phyloP scores from a whole-genome alignment of 768 basidiomycete genomes.

The Tricholoma furcatifolium region DNA sequence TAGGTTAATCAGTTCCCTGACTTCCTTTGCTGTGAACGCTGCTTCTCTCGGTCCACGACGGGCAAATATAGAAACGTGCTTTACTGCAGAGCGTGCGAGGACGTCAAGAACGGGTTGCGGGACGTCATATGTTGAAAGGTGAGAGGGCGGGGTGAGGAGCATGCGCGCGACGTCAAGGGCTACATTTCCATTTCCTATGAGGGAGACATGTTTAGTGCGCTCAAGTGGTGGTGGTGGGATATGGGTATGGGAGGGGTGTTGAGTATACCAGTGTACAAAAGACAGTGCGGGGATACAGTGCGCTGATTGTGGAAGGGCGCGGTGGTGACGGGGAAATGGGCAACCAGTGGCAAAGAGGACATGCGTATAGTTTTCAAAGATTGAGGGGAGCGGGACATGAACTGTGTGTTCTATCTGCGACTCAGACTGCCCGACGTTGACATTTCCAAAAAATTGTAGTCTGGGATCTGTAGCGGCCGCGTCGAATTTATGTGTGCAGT shows the following conservation, averaged over 20 bases:
- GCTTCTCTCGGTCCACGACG: constrained; percentile 87
- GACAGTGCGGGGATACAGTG: constrained; percentile 72
- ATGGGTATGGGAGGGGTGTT: constrained; percentile 66
- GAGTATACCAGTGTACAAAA: constrained; percentile 96
- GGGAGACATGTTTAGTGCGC: constrained; percentile 64
- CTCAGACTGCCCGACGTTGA: constrained; percentile 49
- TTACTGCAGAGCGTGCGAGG: constrained; percentile 58
- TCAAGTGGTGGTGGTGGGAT: constrained; percentile 59
- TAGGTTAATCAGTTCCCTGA: constrained; percentile 77
- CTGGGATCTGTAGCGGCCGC: constrained; percentile 73
- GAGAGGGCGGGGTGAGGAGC: constrained; percentile 67
- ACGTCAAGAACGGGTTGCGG: constrained; percentile 71
- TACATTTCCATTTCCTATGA: constrained; percentile 96
- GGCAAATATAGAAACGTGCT: constrained; percentile 80
- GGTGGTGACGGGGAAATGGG: constrained; percentile 59
- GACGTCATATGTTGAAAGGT: constrained; percentile 73
- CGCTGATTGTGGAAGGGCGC: constrained; percentile 44
- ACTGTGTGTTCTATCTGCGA: constrained; percentile 51
- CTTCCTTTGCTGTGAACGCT: constrained; percentile 90
- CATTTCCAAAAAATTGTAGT: constrained; percentile 90
- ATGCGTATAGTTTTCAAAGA: constrained; percentile 79
- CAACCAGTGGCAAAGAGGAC: constrained; percentile 88
- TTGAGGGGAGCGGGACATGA: constrained; percentile 54
- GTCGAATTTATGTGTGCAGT: constrained; percentile 96
- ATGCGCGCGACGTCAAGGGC: constrained; percentile 91